Base-by-base conservation (phyloP, 2,329 filamentous ascomycete species). In the Aspergillus pseudonomiae region DNA sequence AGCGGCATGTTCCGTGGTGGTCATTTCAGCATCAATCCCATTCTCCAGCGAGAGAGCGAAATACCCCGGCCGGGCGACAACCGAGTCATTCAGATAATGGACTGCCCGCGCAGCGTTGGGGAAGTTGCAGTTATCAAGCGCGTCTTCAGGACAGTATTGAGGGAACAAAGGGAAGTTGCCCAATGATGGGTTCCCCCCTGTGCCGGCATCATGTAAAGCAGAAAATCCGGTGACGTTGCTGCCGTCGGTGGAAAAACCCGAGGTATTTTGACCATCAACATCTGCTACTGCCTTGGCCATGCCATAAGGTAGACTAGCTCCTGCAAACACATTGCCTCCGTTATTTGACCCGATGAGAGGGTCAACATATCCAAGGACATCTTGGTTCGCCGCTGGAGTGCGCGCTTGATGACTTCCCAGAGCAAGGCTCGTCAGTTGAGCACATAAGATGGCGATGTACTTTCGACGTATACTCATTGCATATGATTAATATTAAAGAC, bases 101-200 rank as follows among this genome's bases (percentile, higher is more conserved):
- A 78, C 70, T 73, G 81, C 65, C 74, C 87, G 82, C 32, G 81
- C 76, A 53, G 75, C 79, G 70, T 88, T 88, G 6, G 85, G 84
- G 65, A 86, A 91, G 2, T 77, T 78, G 73, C 89, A 91, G 16
- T 80, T 81, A 73, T 91, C 81, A 62, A 92, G 77, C 30, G 87
- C 83, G 63, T 90, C 86, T 39, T 79, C 81, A 0, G 81, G 78
- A 68, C 90, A 93, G 41, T 82, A 81, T 11, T 91, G 89, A 0
- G 90, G 84, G 67, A 93, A 92, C 2, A 92, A 78, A 1, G 90
- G 87, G 61, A 92, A 92, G 71, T 91, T 91, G 6, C 90, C 90
- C 2, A 93, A 79, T 4, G 88, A 91, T 0, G 89, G 88, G 14
- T 76, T 71, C 30, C 79, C 80, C 56, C 82, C 83, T 50, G 82